These are phyloP conservation scores for Leccinum obscurum DNA, from an alignment of 768 basidiomycete genomes.

Conservation along the genomic window DNA sequence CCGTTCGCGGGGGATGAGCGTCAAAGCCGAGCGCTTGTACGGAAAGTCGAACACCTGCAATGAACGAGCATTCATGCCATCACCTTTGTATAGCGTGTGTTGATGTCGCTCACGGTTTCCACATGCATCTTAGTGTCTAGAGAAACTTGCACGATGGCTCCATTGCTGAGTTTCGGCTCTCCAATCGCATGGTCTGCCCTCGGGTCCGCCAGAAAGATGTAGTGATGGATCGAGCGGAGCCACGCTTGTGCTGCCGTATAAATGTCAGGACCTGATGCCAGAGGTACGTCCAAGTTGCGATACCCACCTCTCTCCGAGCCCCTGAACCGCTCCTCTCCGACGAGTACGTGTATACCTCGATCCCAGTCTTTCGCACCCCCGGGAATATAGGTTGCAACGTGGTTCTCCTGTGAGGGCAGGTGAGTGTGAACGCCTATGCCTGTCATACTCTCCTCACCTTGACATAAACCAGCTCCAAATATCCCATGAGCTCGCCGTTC, in stretches of 20 bases:
- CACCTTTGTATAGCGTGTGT: neutral
- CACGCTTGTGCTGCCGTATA: constrained; percentile 15
- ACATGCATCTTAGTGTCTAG: constrained; percentile 22
- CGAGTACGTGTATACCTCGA: constrained; percentile 44
- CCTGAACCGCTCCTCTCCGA: constrained; percentile 48
- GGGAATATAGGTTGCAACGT: constrained; percentile 26
- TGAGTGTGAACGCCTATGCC: neutral
- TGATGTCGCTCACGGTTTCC: constrained; percentile 15
- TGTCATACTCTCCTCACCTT: constrained; percentile 36
- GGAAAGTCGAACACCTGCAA: constrained; percentile 27
- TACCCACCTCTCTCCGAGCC: constrained; percentile 43
- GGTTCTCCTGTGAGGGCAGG: constrained; percentile 15
- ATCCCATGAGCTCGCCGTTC: constrained; percentile 45
- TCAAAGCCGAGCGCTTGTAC: constrained; percentile 25
- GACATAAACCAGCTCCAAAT: constrained; percentile 45
- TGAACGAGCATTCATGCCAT: neutral
- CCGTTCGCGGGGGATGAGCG: constrained; percentile 16
- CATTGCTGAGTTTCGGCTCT: constrained; percentile 41
- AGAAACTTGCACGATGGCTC: constrained; percentile 28
- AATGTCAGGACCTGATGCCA: neutral
- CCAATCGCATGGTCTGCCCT: constrained; percentile 42
- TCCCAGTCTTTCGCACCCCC: constrained; percentile 34
- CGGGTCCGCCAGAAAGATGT: constrained; percentile 44
- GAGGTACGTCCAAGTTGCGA: neutral
- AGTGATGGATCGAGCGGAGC: constrained; percentile 39